Evolutionary conservation across 2,329 filamentous ascomycete genomes (phyloP), one percentile per base, ranked within the genome.

Genomic region (Albifimbria verrucaria): DNA sequence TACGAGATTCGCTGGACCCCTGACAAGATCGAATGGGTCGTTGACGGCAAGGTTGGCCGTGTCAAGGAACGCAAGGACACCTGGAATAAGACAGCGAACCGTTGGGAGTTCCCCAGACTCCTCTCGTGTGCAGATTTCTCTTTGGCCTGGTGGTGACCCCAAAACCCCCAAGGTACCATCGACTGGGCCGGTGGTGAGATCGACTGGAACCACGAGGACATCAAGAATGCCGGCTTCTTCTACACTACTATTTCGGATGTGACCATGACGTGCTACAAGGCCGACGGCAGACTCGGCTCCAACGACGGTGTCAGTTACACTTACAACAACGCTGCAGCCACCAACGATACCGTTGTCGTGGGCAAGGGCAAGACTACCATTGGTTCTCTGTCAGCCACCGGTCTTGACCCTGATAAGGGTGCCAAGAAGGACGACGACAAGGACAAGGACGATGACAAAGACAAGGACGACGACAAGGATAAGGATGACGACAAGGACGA

Each of bases 1-100:
- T 99, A 97, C 74, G 90, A 93, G 68, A 88, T 99, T 65, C 86
- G 91, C 69, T 99, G 94, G 94, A 88, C 86, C 3, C 90, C 91
- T 12, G 93, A 97, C 59, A 73, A 81, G 58, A 87, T 97, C 59
- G 87, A 85, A 53, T 99, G 94, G 94, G 81, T 83, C 54, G 81
- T 99, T 48, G 92, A 99, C 67, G 93, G 91, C 66, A 77, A 88
- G 51, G 79, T 86, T 24, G 83, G 87, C 58, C 90, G 94, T 56
- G 87, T 83, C 22, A 78, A 91, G 69, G 79, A 92, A 68, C 86
- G 87, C 67, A 78, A 81, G 17, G 83, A 91, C 36, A 97, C 94
- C 12, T 97, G 88, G 85, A 97, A 99, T 75, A 74, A 78, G 12
- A 95, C 90, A 7, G 75, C 85, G 53, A 88, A 92, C 72, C 86